Base-by-base conservation (phyloP, 352 stramenopile species). In the Globisporangium takayamanum region DNA sequence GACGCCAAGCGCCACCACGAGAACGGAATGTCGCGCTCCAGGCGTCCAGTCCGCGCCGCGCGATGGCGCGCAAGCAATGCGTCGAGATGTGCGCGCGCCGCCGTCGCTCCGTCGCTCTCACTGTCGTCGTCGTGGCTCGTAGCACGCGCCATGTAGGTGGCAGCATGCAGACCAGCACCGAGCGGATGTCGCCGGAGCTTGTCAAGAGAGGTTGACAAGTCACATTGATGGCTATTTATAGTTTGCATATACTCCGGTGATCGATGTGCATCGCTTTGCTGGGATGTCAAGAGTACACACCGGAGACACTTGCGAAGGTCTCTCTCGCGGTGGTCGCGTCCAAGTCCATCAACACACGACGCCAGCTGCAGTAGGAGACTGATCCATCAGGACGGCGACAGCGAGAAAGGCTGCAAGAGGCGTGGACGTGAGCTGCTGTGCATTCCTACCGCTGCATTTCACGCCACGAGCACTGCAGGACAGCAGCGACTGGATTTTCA, bases 1-100 rank as follows among this genome's bases (percentile, higher is more conserved):
- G 58, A 25, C 16, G 18, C 12, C 4, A 49, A 41, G 36, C 28
- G 47, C 41, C 54, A 56, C 48, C 42, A 60, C 28, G 51, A 60
- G 61, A 70, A 59, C 22, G 58, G 39, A 14, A 55, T 56, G 14
- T 62, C 52, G 49, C 52, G 46, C 33, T 65, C 53, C 5, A 51
- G 22, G 14, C 41, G 16, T 6, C 56, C 48, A 6, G n/a, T 50
- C 33, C 42, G 33, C 20, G 45, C 22, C 4, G 15, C 18, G 26
- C 56, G 56, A 15, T 55, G 56, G 15, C 53, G 53, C 11, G 5
- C 8, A 18, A 59, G 53, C 26, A 59, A 42, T 2, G 26, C 42
- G 3, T 44, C 18, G 25, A 59, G 25, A 7, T 25, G 33, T 14
- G 12, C 10, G 3, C 11, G 30, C 12, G 30, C 14, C 36, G 28